Percentiles rank a stretch among this genome's conserved stretches.
Conservation (phyloP, 108 stramenopile species). For the Cyclotella baltica region DNA sequence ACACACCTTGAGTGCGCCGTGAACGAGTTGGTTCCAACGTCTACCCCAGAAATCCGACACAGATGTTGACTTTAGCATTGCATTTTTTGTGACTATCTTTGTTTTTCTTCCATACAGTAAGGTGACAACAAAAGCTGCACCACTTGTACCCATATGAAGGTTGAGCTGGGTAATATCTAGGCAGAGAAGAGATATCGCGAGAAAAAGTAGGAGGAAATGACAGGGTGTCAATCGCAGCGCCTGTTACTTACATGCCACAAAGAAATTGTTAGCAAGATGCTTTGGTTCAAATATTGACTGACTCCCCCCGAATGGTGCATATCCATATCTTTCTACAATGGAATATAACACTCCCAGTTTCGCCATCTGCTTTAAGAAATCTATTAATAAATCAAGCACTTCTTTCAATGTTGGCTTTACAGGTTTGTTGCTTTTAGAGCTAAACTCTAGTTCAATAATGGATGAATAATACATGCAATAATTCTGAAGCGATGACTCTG, state of each 20-base stretch:
- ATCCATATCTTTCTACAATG: conserved; percentile 1
- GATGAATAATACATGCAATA: conserved; percentile 37
- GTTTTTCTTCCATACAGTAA: conserved; percentile 19
- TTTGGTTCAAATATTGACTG: conserved; percentile 10
- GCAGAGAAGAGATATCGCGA: neutral
- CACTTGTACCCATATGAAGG: neutral
- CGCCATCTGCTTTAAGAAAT: conserved; percentile 15
- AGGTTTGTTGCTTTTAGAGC: conserved; percentile 17
- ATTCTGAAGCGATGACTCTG: conserved; percentile 6
- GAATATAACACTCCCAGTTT: conserved; percentile 31
- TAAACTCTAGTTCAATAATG: conserved; percentile 40
- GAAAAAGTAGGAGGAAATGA: neutral
- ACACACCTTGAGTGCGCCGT: conserved; percentile 37
- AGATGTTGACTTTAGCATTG: conserved; percentile 34
- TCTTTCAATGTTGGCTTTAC: conserved; percentile 30
- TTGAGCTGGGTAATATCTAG: conserved; percentile 16
- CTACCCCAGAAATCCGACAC: conserved; percentile 21
- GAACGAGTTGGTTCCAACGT: conserved; percentile 41
- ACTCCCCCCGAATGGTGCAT: conserved; percentile 2
- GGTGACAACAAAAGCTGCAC: neutral
- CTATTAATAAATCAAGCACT: conserved; percentile 5
- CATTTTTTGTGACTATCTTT: conserved; percentile 30
- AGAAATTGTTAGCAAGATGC: conserved; percentile 35
- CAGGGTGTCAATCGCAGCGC: neutral
- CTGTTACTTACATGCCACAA: conserved; percentile 29